A percentile compares a stretch with the other conserved stretches of the same genome.
Evolutionary conservation across 495 filamentous ascomycete species (phyloP).

Genomic region (Hypoxylon fuscum): DNA sequence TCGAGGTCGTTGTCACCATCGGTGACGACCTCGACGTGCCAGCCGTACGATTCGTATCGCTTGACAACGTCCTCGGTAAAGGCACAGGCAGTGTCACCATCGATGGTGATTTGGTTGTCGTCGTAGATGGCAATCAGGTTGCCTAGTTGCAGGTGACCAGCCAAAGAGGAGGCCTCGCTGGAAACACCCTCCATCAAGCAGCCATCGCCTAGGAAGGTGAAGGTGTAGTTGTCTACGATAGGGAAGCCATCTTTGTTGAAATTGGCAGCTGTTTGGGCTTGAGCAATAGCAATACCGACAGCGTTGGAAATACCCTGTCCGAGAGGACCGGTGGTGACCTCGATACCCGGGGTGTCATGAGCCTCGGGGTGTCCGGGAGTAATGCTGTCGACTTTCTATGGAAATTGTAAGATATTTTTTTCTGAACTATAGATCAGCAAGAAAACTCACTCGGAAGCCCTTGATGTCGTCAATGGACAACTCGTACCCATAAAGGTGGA

Average conservation of each 20-base stretch:
- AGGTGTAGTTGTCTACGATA: constrained; percentile 96
- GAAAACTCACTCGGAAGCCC: constrained; percentile 83
- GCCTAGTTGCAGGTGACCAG: constrained; percentile 95
- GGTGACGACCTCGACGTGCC: constrained; percentile 87
- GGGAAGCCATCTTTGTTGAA: constrained; percentile 99
- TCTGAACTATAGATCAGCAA: not conserved
- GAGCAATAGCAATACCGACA: constrained; percentile 95
- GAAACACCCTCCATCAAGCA: constrained; percentile 99
- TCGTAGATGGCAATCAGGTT: constrained; percentile 98
- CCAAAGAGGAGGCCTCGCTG: constrained; percentile 87
- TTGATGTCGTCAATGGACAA: constrained; percentile 90
- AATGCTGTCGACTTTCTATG: constrained; percentile 84
- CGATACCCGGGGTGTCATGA: constrained; percentile 94
- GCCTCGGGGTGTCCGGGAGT: constrained; percentile 97
- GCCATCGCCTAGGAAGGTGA: constrained; percentile 94
- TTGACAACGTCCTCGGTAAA: constrained; percentile 98
- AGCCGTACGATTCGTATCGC: constrained; percentile 97
- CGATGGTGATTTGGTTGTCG: constrained; percentile 96
- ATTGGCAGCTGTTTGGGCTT: constrained; percentile 84
- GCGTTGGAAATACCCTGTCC: constrained; percentile 96
- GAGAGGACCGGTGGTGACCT: constrained; percentile 97
- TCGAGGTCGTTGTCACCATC: constrained; percentile 92
- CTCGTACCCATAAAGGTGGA: constrained; percentile 94
- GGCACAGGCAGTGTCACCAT: constrained; percentile 92
- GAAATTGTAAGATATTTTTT: constrained; percentile 27